A percentile compares a stretch with the other conserved stretches of the same genome.
Conservation (phyloP, 2,329 filamentous ascomycete species). For the Verticillium zaregamsianum region DNA sequence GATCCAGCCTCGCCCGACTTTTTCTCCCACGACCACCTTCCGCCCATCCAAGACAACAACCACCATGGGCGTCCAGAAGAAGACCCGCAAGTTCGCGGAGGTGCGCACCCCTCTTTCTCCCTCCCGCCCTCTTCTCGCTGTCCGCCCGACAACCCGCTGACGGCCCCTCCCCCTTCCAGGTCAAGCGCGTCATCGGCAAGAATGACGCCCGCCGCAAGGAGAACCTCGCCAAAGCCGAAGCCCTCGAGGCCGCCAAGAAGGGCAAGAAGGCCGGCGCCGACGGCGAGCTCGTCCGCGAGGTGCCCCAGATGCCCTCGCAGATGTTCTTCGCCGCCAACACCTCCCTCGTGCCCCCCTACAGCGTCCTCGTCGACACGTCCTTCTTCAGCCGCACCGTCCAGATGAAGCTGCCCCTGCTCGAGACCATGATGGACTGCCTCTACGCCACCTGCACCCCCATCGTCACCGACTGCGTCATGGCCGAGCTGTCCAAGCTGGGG, state of each 20-base stretch:
- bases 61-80: slow-evolving; percentile 81
- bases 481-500: slow-evolving; percentile 82
- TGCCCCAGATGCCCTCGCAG: slow-evolving; percentile 75
- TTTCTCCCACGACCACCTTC: neutral
- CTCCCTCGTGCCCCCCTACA: slow-evolving; percentile 78
- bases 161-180: slow-evolving; percentile 28
- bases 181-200: slow-evolving; percentile 80
- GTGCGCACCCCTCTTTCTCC: slow-evolving; percentile 31
- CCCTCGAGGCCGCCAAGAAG: slow-evolving; percentile 50
- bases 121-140: slow-evolving; percentile 14
- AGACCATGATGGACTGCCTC: slow-evolving; percentile 89
- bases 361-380: slow-evolving; percentile 69
- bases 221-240: slow-evolving; percentile 65
- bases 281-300: slow-evolving; percentile 67
- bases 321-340: slow-evolving; percentile 91
- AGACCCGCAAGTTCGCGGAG: slow-evolving; percentile 84
- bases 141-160: neutral
- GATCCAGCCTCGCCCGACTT: slow-evolving; percentile 1
- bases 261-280: slow-evolving; percentile 47
- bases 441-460: slow-evolving; percentile 88
- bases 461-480: slow-evolving; percentile 61
- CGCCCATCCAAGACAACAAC: neutral
- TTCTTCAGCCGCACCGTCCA: slow-evolving; percentile 58
- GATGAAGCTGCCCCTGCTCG: slow-evolving; percentile 81
- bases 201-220: slow-evolving; percentile 78